Base-by-base conservation (phyloP, 768 basidiomycete species). In the Mycena belliarum region DNA sequence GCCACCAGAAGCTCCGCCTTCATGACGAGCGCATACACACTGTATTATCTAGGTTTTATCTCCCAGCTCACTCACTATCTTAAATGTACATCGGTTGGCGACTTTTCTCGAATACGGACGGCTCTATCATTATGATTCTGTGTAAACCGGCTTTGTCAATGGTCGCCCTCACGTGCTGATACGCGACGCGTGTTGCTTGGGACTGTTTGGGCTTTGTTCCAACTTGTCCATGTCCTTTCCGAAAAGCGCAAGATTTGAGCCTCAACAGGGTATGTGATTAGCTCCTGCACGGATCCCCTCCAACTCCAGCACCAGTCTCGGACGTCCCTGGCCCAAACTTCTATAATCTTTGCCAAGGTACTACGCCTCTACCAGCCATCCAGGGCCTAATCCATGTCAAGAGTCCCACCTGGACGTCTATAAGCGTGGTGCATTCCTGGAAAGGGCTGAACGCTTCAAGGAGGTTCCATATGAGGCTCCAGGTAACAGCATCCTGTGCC, bases 361-460 rank as follows among this genome's bases (percentile, higher is more conserved):
- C 12, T 23, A 20, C 12, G 20, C 21, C 14, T 7, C 14, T 6
- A 40, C 18, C 45, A 55, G 21, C 42, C 32, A 11, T 11, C 37
- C 10, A 37, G 29, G 40, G 53, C 14, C 23, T 32, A 12, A 24
- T 14, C 33, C 11, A 0, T 54, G n/a, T n/a, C n/a, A n/a, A 79
- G 80, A 80, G 14, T 76, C 80, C 0, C 73, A 75, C 21, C 71
- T 75, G 23, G 82, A 84, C 26, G 68, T 74, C 16, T 81, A 85
- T 66, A 86, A 86, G 66, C 77, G 78, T 21, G 82, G 84, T 2
- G 83, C 81, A 16, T 82, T 84, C 55, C 72, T 85, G 4, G 84
- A 86, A 68, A 85, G 82, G 62, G 68, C 81, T 2, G 78, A 81
- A 38, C 73, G 84, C 2, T 55, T 63, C 15, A 75, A 78, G 56